Evolutionary conservation across 257 asterid species (phyloP).

Genomic region (Solanum dulcamara): DNA sequence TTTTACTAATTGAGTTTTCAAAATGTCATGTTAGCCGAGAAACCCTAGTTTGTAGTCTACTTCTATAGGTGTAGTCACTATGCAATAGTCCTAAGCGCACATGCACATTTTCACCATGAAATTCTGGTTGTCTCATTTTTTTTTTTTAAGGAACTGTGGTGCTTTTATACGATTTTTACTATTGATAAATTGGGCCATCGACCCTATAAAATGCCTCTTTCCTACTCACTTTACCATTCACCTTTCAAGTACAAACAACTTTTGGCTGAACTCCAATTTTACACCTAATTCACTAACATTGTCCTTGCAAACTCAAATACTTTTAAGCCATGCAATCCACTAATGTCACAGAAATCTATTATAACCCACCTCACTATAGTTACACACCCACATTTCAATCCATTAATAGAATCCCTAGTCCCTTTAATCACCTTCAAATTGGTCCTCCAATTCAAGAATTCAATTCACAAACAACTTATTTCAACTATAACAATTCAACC

Average conservation of each 20-base stretch:
- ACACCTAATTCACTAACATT: constrained; percentile 8
- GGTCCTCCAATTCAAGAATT: constrained; percentile 43
- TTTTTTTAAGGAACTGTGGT: too few relatives aligned
- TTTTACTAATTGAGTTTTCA: background rate
- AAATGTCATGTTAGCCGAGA: background rate
- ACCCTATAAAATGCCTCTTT: constrained; percentile 40
- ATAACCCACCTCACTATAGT: constrained; percentile 11
- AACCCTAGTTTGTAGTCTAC: too few relatives aligned
- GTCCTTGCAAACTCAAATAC: background rate
- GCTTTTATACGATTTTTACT: too few relatives aligned
- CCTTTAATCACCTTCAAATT: constrained; percentile 31
- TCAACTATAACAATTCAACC: constrained; percentile 63
- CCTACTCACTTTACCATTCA: constrained; percentile 25
- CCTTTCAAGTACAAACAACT: constrained; percentile 18
- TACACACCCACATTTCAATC: constrained; percentile 25
- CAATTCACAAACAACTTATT: constrained; percentile 42
- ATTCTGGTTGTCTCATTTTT: too few relatives aligned
- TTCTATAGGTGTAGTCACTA: background rate
- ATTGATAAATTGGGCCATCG: constrained; percentile 20
- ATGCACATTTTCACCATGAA: constrained; percentile 4
- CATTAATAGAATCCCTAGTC: constrained; percentile 26
- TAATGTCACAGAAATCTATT: constrained; percentile 45
- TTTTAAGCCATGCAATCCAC: constrained; percentile 46
- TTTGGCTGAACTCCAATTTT: constrained; percentile 3
- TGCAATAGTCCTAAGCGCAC: background rate